Percentiles rank a stretch among this genome's conserved stretches.
These are phyloP conservation scores for Aspergillus indologenus DNA, from an alignment of 495 filamentous ascomycete species.

Conservation along the genomic window DNA sequence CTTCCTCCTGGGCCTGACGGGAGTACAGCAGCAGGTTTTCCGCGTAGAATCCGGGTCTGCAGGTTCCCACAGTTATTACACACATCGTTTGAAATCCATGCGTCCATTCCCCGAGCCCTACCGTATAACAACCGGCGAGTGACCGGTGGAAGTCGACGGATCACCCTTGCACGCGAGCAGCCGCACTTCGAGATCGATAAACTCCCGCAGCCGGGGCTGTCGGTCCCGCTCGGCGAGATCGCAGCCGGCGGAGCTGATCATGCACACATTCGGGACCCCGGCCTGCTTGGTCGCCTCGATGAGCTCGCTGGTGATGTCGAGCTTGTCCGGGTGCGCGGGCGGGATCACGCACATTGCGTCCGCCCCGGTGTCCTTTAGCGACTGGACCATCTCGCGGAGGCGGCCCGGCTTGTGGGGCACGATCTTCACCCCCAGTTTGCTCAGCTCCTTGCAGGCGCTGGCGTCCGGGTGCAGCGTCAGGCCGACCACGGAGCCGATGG, in stretches of 20 bases:
- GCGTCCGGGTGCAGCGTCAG: conserved; percentile 45
- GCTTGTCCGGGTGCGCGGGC: conserved; percentile 46
- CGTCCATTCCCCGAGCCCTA: too few relatives aligned
- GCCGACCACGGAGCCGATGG: conserved; percentile 38
- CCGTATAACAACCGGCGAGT: conserved; percentile 52
- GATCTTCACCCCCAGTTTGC: conserved; percentile 50
- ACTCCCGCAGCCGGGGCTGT: conserved; percentile 53
- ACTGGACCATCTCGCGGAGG: conserved; percentile 33
- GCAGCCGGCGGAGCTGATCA: conserved; percentile 52
- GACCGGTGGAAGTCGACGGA: conserved; percentile 33
- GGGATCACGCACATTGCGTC: conserved; percentile 56
- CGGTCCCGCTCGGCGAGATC: conserved; percentile 50
- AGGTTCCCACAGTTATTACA: background rate
- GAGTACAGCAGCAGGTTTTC: conserved; percentile 55
- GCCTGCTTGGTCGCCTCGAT: conserved; percentile 48
- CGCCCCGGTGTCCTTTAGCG: conserved; percentile 40
- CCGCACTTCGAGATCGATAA: conserved; percentile 50
- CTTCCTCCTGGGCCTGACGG: conserved; percentile 43
- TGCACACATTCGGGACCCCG: conserved; percentile 46
- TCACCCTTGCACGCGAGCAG: conserved; percentile 49
- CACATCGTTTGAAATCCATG: too few relatives aligned
- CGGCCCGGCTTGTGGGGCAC: conserved; percentile 44
- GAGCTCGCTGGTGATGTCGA: conserved; percentile 48
- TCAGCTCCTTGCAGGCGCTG: conserved; percentile 51
- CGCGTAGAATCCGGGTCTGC: conserved; percentile 52